Conservation (phyloP, 805 yeast genomes). For the Scheffersomyces coipomensis region DNA sequence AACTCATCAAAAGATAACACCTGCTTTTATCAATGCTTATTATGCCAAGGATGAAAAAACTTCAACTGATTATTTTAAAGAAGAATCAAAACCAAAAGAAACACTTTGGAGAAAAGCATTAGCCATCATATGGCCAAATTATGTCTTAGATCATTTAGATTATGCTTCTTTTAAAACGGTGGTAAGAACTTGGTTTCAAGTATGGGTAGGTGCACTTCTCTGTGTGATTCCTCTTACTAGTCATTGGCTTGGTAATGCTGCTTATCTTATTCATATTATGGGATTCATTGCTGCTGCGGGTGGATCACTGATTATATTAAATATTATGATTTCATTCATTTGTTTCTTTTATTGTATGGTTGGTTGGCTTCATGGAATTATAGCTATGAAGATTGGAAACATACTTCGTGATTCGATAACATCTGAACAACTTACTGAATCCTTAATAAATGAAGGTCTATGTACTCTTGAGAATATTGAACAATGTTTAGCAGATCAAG, state of each 20-base stretch:
- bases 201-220: constrained; percentile 24
- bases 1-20: no score
- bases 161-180: constrained; percentile 21
- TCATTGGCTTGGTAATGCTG: constrained; percentile 28
- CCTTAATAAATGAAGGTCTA: constrained; percentile 20
- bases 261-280: constrained; percentile 25
- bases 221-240: constrained; percentile 20
- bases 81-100: constrained; percentile 7
- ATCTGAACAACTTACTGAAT: constrained; percentile 10
- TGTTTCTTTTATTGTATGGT: constrained; percentile 13
- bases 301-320: constrained; percentile 20
- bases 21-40: background rate
- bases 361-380: constrained; percentile 22
- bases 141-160: constrained; percentile 23
- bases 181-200: constrained; percentile 24
- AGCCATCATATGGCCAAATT: constrained; percentile 17
- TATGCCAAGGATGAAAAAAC: background rate
- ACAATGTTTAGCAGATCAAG: constrained; percentile 15
- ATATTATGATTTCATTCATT: constrained; percentile 13
- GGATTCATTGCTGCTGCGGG: constrained; percentile 27
- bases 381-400: constrained; percentile 23
- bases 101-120: constrained; percentile 11
- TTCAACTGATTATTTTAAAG: background rate
- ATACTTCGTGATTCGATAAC: constrained; percentile 24
- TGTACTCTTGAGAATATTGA: constrained; percentile 16